These are phyloP conservation scores for Cylindrotheca fusiformis DNA, from an alignment of 108 stramenopile genomes.

Conservation along the genomic window DNA sequence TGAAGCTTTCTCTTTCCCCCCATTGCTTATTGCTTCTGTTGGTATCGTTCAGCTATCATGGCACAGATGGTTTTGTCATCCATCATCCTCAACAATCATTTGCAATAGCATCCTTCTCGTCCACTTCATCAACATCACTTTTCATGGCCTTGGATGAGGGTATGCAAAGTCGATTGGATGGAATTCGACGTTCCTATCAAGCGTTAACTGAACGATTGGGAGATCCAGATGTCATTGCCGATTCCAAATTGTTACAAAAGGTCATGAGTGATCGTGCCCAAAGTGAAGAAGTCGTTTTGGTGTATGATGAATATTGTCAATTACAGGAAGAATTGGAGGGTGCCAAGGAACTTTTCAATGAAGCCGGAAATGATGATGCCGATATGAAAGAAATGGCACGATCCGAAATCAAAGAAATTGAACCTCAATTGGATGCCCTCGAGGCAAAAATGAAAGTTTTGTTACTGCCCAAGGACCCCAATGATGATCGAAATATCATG, in stretches of 20 bases:
- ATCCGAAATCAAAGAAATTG: conserved; percentile 73
- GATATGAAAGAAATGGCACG: conserved; percentile 89
- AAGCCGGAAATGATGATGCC: conserved; percentile 78
- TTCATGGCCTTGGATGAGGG: conserved; percentile 51
- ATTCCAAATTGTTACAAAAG: conserved; percentile 63
- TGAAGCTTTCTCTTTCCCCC: too few species aligned
- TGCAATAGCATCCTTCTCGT: too few species aligned
- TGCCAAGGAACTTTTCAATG: conserved; percentile 78
- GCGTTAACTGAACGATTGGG: conserved; percentile 79
- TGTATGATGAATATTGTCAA: conserved; percentile 67
- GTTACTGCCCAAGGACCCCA: conserved; percentile 83
- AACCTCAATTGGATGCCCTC: conserved; percentile 61
- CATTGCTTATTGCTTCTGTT: too few species aligned
- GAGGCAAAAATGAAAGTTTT: conserved; percentile 66
- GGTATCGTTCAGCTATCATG: background rate
- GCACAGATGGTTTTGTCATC: background rate
- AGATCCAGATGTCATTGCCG: conserved; percentile 82
- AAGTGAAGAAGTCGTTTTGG: conserved; percentile 71
- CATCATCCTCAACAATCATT: too few species aligned
- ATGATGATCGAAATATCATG: conserved; percentile 92
- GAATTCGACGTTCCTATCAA: conserved; percentile 68
- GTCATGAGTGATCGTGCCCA: conserved; percentile 83
- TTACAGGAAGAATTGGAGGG: conserved; percentile 64
- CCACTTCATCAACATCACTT: background rate
- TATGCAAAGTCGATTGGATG: conserved; percentile 68